Base-by-base conservation (phyloP, 306 rosid species). In the Ziziphus jujuba region DNA sequence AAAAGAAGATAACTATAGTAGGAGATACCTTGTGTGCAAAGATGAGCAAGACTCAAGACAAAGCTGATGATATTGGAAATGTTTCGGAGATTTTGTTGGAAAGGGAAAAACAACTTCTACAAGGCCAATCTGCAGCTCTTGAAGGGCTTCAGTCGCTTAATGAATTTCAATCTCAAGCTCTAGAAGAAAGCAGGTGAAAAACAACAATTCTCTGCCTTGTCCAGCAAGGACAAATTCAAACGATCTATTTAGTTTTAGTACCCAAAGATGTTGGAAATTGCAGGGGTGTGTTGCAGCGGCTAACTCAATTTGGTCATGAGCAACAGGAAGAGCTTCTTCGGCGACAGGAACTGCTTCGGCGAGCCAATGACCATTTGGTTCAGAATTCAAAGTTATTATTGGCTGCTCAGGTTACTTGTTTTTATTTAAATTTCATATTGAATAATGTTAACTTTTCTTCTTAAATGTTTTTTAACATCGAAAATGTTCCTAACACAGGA, bases 181-280 rank as follows among this genome's bases (percentile, higher is more conserved):
- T 87, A 56, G 84, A 85, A 24, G 92, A 92, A 65, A 89, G 87
- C 89, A 81, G 91, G 97, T 86, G 80, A 9, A 33, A n/a, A n/a
- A n/a, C n/a, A n/a, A n/a, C n/a, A n/a, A n/a, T n/a, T 28, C 22
- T 3, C 5, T 35, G n/a, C 20, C 5, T 28, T 17, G 69, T 19
- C 31, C 19, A 10, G 43, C 1, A 36, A 36, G 1, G 6, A 6
- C 43, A 36, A 36, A 36, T 36, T 36, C n/a, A n/a, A 36, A 36
- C 6, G 43, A 11, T 34, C 15, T 20, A 19, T 51, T 21, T 8
- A 48, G 13, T 31, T 51, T 21, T 19, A 34, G 6, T 35, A 34
- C 1, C 17, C 40, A 34, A 0, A n/a, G 38, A 25, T 19, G 20
- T 49, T 49, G 15, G 4, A 65, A 69, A 44, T 38, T 81, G 17